These are phyloP conservation scores for Penicillium polonicum DNA, from an alignment of 2,329 filamentous ascomycete genomes.

Conservation along the genomic window DNA sequence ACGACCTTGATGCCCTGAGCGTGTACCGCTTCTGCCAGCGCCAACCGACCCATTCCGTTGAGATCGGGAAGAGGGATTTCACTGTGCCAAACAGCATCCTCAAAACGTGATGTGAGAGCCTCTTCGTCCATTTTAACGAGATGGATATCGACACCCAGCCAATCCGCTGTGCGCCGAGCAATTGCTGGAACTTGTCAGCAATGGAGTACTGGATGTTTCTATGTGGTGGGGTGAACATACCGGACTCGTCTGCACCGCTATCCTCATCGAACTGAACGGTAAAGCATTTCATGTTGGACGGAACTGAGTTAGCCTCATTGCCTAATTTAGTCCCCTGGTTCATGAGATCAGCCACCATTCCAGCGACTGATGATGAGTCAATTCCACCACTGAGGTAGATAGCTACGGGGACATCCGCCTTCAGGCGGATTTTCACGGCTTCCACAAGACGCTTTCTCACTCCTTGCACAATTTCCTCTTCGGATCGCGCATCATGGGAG, in stretches of 20 bases:
- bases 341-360: constrained; percentile 56
- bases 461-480: constrained; percentile 53
- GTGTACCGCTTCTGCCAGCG: constrained; percentile 42
- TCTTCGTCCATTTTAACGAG: constrained; percentile 36
- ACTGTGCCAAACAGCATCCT: constrained; percentile 47
- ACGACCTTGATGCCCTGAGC: constrained; percentile 54
- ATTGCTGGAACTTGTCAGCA: constrained; percentile 30
- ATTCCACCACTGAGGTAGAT: constrained; percentile 59
- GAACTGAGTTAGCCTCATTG: constrained; percentile 46
- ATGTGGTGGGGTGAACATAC: constrained; percentile 19
- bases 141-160: constrained; percentile 48
- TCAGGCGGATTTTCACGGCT: constrained; percentile 53
- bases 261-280: constrained; percentile 54
- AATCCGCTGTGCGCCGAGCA: constrained; percentile 50
- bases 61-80: constrained; percentile 52
- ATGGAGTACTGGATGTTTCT: neutral
- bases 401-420: constrained; percentile 59
- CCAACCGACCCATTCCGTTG: constrained; percentile 53
- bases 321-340: constrained; percentile 42
- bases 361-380: constrained; percentile 58
- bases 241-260: constrained; percentile 52
- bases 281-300: constrained; percentile 48
- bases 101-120: constrained; percentile 44
- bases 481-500: constrained; percentile 43
- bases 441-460: constrained; percentile 54